Conservation (phyloP, 1,284 basidiomycete species). For the Ustilago cynodontis region DNA sequence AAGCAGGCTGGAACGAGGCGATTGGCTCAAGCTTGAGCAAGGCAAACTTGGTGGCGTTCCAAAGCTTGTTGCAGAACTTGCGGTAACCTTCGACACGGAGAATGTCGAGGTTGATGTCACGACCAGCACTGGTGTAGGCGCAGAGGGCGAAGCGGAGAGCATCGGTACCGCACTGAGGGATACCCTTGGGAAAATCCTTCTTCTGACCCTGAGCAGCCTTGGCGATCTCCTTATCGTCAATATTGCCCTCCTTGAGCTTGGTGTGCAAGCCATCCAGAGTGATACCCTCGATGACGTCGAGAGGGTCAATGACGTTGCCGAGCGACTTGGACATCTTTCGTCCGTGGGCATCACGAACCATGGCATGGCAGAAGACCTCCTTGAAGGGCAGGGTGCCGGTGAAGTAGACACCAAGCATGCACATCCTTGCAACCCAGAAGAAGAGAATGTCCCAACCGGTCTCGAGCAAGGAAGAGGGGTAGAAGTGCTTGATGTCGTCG, state of each 20-base stretch:
- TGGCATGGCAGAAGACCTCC: conserved; percentile 98
- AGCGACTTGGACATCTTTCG: conserved; percentile 99
- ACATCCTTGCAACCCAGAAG: conserved; percentile 99
- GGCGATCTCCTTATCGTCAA: conserved; percentile 91
- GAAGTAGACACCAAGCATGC: conserved; percentile 88
- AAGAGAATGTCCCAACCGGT: conserved; percentile 99
- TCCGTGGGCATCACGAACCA: conserved; percentile 98
- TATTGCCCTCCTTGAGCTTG: conserved; percentile 89
- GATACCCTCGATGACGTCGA: conserved; percentile 93
- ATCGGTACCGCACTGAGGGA: conserved; percentile 98
- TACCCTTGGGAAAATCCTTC: conserved; percentile 99
- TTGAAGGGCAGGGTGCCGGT: conserved; percentile 93
- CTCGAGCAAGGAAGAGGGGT: conserved; percentile 89
- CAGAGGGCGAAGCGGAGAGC: conserved; percentile 94
- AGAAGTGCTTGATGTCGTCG: conserved; percentile 75
- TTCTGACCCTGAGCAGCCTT: conserved; percentile 96
- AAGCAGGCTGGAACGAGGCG: conserved; percentile 60
- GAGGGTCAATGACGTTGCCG: conserved; percentile 97
- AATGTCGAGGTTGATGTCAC: conserved; percentile 79
- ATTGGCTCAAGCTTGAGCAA: conserved; percentile 67
- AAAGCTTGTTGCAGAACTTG: conserved; percentile 99
- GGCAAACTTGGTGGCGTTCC: conserved; percentile 98
- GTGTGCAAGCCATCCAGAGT: conserved; percentile 85
- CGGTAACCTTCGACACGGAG: conserved; percentile 97
- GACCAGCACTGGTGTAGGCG: conserved; percentile 84